A percentile compares a stretch with the other conserved stretches of the same genome.
phyloP scores from a whole-genome alignment of 306 rosid genomes.

The Lagenaria siceraria region DNA sequence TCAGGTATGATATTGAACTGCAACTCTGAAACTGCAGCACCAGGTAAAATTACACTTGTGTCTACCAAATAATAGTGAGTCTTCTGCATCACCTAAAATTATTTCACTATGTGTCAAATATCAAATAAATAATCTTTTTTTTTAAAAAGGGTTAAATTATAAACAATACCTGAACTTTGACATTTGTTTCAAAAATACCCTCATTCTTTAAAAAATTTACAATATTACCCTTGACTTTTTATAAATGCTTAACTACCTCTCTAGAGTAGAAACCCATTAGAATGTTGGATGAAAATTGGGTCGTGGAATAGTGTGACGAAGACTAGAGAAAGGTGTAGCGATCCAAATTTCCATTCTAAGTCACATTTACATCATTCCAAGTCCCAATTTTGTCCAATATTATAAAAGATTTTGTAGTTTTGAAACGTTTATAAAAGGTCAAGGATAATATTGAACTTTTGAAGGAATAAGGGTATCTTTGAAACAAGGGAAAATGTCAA shows the following conservation, averaged over 20 bases:
- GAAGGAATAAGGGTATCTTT: background rate
- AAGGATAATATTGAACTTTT: background rate
- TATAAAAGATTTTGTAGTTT: too few species aligned
- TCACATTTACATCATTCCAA: background rate
- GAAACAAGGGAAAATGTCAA: background rate
- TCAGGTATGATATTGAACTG: slow-evolving; percentile 65
- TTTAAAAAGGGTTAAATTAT: too few species aligned
- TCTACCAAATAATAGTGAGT: slow-evolving; percentile 90
- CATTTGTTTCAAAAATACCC: background rate
- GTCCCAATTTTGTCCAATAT: background rate
- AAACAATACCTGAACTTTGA: background rate
- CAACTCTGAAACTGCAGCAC: slow-evolving; percentile 92
- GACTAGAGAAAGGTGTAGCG: background rate
- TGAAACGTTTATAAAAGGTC: too few species aligned
- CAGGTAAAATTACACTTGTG: slow-evolving; percentile 54
- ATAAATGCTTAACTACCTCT: background rate
- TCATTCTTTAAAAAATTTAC: background rate
- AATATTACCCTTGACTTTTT: background rate
- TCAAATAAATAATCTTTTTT: too few species aligned
- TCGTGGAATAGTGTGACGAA: background rate
- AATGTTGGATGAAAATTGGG: background rate
- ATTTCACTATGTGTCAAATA: slow-evolving; percentile 2
- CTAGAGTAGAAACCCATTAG: background rate
- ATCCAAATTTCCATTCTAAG: background rate
- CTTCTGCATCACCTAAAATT: slow-evolving; percentile 79